A percentile compares a stretch with the other conserved stretches of the same genome.
Evolutionary conservation across 2,329 filamentous ascomycete species (phyloP).

Genomic region (Pseudogymnoascus sp.): DNA sequence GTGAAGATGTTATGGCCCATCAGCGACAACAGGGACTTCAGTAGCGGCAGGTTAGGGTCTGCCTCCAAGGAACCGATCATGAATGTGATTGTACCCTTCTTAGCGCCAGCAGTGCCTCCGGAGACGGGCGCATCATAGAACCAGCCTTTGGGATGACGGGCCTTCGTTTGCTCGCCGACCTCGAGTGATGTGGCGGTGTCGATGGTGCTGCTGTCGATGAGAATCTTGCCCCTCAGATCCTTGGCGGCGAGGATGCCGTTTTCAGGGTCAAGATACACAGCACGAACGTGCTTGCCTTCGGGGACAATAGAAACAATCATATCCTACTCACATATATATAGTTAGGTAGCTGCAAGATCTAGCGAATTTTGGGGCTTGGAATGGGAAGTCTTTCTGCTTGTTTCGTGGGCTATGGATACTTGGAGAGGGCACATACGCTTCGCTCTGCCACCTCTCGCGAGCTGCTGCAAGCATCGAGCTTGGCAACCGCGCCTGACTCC

Average conservation of each 20-base stretch:
- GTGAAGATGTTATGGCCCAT: conserved; percentile 49
- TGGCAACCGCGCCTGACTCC: too few relatives aligned
- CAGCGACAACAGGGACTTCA: conserved; percentile 38
- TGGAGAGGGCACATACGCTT: too few relatives aligned
- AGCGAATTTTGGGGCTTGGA: not conserved
- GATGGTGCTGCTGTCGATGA: conserved; percentile 68
- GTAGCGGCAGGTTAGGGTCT: conserved; percentile 34
- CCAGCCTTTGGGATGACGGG: conserved; percentile 13
- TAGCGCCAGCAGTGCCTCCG: conserved; percentile 30
- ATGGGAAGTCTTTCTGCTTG: too few relatives aligned
- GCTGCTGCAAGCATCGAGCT: too few relatives aligned
- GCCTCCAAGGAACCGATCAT: conserved; percentile 29
- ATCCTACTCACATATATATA: conserved; percentile 37
- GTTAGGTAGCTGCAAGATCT: not conserved
- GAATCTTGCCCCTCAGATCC: conserved; percentile 38
- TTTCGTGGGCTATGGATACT: too few relatives aligned
- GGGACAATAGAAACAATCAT: conserved; percentile 63
- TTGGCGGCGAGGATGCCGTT: conserved; percentile 43
- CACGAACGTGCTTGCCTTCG: conserved; percentile 58
- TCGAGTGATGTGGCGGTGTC: conserved; percentile 51
- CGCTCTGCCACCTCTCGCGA: too few relatives aligned
- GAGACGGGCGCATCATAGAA: conserved; percentile 34
- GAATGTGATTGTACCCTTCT: conserved; percentile 31
- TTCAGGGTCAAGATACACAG: conserved; percentile 44
- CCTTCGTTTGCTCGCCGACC: conserved; percentile 12